A percentile compares a stretch with the other conserved stretches of the same genome.
phyloP scores from a whole-genome alignment of 768 basidiomycete species.

The Kwoniella europaea region DNA sequence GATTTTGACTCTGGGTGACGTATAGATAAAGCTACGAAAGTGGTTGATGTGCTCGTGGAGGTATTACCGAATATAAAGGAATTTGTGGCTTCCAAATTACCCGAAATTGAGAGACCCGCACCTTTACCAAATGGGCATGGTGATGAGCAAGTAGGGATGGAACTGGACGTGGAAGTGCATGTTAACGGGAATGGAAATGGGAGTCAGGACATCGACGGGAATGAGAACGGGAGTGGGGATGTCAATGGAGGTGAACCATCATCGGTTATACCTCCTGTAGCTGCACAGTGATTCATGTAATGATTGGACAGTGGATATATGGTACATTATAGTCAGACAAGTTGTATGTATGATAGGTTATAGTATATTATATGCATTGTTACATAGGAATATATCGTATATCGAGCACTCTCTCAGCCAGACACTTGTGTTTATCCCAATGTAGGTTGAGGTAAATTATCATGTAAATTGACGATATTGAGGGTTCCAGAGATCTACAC shows the following conservation, averaged over 20 bases:
- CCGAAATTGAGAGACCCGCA: background rate
- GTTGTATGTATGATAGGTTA: background rate
- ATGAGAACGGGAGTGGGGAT: background rate
- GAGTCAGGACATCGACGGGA: background rate
- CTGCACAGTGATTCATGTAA: background rate
- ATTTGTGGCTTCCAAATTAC: slow-evolving; percentile 60
- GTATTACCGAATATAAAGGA: slow-evolving; percentile 70
- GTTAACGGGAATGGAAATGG: slow-evolving; percentile 3
- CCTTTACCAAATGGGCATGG: background rate
- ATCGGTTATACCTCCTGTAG: background rate
- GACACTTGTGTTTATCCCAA: too few species aligned
- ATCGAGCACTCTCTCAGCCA: too few species aligned
- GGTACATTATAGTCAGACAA: background rate
- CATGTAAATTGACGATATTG: too few species aligned
- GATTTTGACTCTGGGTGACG: too few species aligned
- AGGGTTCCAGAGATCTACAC: too few species aligned
- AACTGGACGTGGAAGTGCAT: background rate
- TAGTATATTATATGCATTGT: background rate
- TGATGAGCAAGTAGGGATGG: too few species aligned
- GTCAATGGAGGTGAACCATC: background rate
- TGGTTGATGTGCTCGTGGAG: slow-evolving; percentile 73
- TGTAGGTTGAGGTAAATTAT: too few species aligned
- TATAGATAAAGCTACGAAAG: slow-evolving; percentile 69
- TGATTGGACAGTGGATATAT: background rate
- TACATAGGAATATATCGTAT: too few species aligned